These are phyloP conservation scores for Rauvolfia tetraphylla DNA, from an alignment of 257 asterid species.

Conservation along the genomic window DNA sequence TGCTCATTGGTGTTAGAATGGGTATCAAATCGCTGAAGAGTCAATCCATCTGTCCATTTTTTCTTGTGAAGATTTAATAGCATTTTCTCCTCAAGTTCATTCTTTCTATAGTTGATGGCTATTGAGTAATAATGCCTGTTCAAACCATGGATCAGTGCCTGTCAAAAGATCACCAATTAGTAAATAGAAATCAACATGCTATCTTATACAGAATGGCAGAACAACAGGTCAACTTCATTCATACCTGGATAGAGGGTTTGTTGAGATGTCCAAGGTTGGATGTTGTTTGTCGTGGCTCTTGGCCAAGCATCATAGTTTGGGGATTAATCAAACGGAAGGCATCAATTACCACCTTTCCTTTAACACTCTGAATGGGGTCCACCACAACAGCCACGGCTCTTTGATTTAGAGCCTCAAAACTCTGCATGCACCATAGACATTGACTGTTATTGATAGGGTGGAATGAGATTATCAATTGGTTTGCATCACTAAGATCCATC, in stretches of 20 bases:
- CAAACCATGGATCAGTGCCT: conserved; percentile 96
- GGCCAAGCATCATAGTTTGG: conserved; percentile 99
- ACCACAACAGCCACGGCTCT: conserved; percentile 98
- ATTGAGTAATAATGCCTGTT: conserved; percentile 95
- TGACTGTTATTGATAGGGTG: not conserved
- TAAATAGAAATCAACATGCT: not conserved
- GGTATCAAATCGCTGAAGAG: conserved; percentile 81
- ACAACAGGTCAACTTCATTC: not conserved
- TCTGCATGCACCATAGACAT: conserved; percentile 42
- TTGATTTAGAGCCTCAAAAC: conserved; percentile 98
- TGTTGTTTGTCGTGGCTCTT: conserved; percentile 97
- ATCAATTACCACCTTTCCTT: conserved; percentile 99
- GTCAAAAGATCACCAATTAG: conserved; percentile 14
- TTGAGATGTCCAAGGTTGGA: conserved; percentile 96
- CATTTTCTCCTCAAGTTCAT: conserved; percentile 99
- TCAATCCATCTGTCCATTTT: conserved; percentile 92
- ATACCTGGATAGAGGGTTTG: conserved; percentile 95
- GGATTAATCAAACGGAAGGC: conserved; percentile 95
- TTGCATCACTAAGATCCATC: not conserved
- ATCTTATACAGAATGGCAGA: not conserved
- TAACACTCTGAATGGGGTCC: conserved; percentile 98
- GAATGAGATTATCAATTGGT: no score
- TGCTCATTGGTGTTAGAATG: conserved; percentile 97
- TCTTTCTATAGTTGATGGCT: conserved; percentile 90
- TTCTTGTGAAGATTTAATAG: conserved; percentile 91